These are phyloP conservation scores for Dipodascus albidus DNA, from an alignment of 805 yeast species.

Conservation along the genomic window DNA sequence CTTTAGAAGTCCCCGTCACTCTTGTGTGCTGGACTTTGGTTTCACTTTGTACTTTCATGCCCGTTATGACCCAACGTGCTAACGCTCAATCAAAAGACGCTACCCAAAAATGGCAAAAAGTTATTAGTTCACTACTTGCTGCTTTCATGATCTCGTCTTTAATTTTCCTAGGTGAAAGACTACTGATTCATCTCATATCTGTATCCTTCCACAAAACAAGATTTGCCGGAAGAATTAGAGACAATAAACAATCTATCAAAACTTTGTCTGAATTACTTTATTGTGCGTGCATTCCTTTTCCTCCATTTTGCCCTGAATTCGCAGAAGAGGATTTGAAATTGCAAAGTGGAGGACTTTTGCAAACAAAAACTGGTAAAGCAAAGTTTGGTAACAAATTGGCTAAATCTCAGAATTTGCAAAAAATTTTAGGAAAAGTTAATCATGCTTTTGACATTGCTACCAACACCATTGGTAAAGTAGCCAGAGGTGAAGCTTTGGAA, in stretches of 20 bases:
- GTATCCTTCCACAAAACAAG: slow-evolving; percentile 30
- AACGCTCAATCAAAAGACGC: slow-evolving; percentile 12
- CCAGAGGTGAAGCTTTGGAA: slow-evolving; percentile 10
- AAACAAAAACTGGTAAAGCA: slow-evolving; percentile 3
- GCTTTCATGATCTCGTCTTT: slow-evolving; percentile 27
- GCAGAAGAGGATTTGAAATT: slow-evolving; percentile 25
- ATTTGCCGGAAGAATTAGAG: slow-evolving; percentile 27
- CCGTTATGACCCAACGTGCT: slow-evolving; percentile 22
- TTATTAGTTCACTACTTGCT: slow-evolving; percentile 25
- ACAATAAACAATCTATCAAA: slow-evolving; percentile 23
- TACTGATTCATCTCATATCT: slow-evolving; percentile 27
- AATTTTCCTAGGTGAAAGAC: slow-evolving; percentile 26
- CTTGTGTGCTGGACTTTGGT: slow-evolving; percentile 26
- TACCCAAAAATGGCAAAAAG: slow-evolving; percentile 26
- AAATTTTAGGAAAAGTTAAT: slow-evolving; percentile 18
- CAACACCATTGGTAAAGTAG: slow-evolving; percentile 15
- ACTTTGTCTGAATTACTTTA: slow-evolving; percentile 23
- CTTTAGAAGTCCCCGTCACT: slow-evolving; percentile 26
- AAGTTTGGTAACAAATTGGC: slow-evolving; percentile 11
- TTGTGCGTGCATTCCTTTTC: slow-evolving; percentile 25
- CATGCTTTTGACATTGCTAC: slow-evolving; percentile 18
- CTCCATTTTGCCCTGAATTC: slow-evolving; percentile 25
- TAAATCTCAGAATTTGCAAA: slow-evolving; percentile 13
- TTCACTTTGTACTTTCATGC: slow-evolving; percentile 27
- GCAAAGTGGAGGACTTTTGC: slow-evolving; percentile 7